Conservation (phyloP, 345 rosid species). For the Hibiscus tridactylites region DNA sequence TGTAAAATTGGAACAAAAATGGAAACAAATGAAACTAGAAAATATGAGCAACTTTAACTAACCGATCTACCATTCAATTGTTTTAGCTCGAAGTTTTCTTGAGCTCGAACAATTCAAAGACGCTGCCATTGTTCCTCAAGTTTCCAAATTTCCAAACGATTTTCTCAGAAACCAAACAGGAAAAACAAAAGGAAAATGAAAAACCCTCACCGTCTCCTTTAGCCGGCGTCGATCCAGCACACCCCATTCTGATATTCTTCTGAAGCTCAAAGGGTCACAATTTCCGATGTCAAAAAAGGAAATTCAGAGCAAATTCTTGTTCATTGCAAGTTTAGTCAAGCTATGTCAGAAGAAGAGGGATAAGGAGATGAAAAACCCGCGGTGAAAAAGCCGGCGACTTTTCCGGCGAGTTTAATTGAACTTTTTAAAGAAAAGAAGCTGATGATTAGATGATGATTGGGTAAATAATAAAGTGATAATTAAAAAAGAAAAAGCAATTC, state of each 20-base stretch:
- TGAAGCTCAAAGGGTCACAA: not conserved
- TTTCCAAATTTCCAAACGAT: not conserved
- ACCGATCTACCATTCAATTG: not conserved
- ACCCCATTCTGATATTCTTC: slow-evolving; percentile 5
- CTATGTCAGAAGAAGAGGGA: not conserved
- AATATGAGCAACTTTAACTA: not conserved
- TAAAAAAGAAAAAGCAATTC: not conserved
- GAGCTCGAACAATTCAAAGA: not conserved
- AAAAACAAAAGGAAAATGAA: not conserved
- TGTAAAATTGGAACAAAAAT: too few relatives aligned
- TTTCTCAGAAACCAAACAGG: slow-evolving; percentile 10
- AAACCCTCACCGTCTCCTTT: slow-evolving; percentile 7
- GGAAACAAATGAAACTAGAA: not conserved
- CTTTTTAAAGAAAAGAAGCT: not conserved
- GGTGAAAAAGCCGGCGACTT: not conserved
- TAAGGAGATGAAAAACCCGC: not conserved
- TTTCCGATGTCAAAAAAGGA: not conserved
- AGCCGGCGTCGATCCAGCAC: slow-evolving; percentile 12
- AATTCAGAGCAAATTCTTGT: not conserved
- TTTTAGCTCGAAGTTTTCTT: not conserved
- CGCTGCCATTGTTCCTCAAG: not conserved
- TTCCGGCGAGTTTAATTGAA: not conserved
- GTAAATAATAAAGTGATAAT: too few relatives aligned
- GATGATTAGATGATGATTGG: not conserved
- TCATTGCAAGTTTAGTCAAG: not conserved